These are phyloP conservation scores for Neopestalotiopsis clavispora DNA, from an alignment of 2,329 filamentous ascomycete species.

Conservation along the genomic window DNA sequence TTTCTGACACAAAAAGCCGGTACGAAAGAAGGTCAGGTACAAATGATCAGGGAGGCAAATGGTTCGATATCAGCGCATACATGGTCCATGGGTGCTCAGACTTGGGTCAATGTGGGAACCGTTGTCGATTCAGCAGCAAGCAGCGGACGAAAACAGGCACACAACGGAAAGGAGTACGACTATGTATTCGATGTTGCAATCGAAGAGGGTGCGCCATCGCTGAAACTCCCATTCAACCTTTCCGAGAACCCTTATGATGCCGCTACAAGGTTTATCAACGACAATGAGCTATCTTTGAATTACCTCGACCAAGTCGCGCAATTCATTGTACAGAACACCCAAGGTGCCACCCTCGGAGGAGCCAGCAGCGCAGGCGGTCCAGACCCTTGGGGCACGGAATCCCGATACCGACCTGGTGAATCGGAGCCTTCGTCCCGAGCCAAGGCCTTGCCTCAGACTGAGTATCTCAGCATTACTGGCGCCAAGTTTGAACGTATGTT, in stretches of 20 bases:
- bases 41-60: constrained; percentile 85
- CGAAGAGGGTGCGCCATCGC: constrained; percentile 87
- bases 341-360: constrained; percentile 82
- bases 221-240: constrained; percentile 94
- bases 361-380: constrained; percentile 52
- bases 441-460: constrained; percentile 76
- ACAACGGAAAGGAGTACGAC: constrained; percentile 88
- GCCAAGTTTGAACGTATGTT: constrained; percentile 68
- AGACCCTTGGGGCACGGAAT: constrained; percentile 80
- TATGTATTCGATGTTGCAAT: constrained; percentile 97
- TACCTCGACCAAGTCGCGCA: constrained; percentile 93
- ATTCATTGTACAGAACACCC: constrained; percentile 89
- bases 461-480: constrained; percentile 77
- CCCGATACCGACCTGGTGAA: constrained; percentile 78
- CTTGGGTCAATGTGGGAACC: constrained; percentile 91
- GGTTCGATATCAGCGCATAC: constrained; percentile 85
- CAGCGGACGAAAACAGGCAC: constrained; percentile 76
- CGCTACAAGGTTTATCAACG: constrained; percentile 86
- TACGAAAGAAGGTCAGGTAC: constrained; percentile 94
- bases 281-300: constrained; percentile 84
- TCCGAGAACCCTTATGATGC: constrained; percentile 92
- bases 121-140: constrained; percentile 90
- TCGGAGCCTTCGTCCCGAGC: constrained; percentile 48
- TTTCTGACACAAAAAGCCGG: constrained; percentile 83
- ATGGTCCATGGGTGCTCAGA: constrained; percentile 75